Percentiles rank a stretch among this genome's conserved stretches.
phyloP scores from a whole-genome alignment of 1,284 basidiomycete genomes.

The Ustilago lituana region DNA sequence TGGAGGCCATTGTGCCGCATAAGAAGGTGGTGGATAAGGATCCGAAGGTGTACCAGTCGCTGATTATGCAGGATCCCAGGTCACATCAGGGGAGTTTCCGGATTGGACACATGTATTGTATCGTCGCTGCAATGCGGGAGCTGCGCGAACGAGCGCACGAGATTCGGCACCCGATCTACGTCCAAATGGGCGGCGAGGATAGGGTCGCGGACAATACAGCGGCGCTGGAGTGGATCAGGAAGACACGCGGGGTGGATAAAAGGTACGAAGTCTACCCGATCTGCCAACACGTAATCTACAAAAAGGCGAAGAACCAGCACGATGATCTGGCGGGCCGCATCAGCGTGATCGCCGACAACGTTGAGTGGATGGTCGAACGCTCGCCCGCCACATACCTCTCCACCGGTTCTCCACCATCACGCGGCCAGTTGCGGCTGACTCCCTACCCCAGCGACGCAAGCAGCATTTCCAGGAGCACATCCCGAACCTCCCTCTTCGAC shows the following conservation, averaged over 20 bases:
- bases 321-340: conserved; percentile 62
- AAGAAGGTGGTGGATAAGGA: conserved; percentile 63
- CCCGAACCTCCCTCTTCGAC: conserved; percentile 27
- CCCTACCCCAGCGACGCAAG: conserved; percentile 35
- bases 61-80: conserved; percentile 61
- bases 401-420: conserved; percentile 3
- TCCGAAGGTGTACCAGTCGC: conserved; percentile 63
- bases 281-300: conserved; percentile 65
- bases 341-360: conserved; percentile 62
- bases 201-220: conserved; percentile 47
- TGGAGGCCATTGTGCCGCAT: conserved; percentile 63
- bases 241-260: conserved; percentile 43
- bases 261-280: conserved; percentile 61
- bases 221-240: conserved; percentile 44
- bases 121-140: conserved; percentile 47
- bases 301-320: conserved; percentile 63
- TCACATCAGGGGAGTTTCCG: conserved; percentile 63
- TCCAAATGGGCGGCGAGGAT: conserved; percentile 62
- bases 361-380: conserved; percentile 62
- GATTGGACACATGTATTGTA: conserved; percentile 55
- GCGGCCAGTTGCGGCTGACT: conserved; percentile 24
- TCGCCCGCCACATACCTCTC: conserved; percentile 22
- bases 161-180: conserved; percentile 55
- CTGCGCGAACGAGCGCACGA: conserved; percentile 30
- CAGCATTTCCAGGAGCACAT: conserved; percentile 24